Percentiles rank a stretch among this genome's conserved stretches.
Evolutionary conservation across 2,329 filamentous ascomycete genomes (phyloP).

Genomic region (Exophiala viscosa): DNA sequence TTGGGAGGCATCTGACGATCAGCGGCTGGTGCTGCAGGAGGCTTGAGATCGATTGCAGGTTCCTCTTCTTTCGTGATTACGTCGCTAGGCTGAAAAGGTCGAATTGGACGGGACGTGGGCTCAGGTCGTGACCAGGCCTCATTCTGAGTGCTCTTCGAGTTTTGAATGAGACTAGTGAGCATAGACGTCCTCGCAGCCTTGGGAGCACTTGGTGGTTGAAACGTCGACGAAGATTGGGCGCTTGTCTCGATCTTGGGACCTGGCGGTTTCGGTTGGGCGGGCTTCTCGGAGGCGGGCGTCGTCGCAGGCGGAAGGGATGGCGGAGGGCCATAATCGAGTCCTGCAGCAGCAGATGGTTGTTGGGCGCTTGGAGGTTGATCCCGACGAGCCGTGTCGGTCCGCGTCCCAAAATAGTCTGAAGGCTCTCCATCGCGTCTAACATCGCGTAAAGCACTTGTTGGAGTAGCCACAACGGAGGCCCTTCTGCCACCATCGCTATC

Average conservation of each 20-base stretch:
- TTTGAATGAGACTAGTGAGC: constrained; percentile 3
- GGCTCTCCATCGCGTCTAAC: constrained; percentile 24
- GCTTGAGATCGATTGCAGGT: constrained; percentile 11
- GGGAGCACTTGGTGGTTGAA: constrained; percentile 43
- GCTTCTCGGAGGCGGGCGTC: constrained; percentile 21
- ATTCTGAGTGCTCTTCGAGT: constrained; percentile 13
- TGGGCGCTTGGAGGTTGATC: constrained; percentile 15
- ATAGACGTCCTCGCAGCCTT: constrained; percentile 37
- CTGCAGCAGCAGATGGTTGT: constrained; percentile 17
- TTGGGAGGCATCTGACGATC: constrained; percentile 25
- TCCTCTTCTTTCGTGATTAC: constrained; percentile 16
- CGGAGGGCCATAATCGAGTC: constrained; percentile 29
- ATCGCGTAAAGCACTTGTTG: constrained; percentile 16
- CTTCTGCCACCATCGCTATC: constrained; percentile 20
- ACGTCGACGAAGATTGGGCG: constrained; percentile 17
- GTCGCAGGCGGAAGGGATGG: constrained; percentile 22
- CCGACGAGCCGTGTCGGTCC: constrained; percentile 15
- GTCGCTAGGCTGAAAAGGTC: constrained; percentile 13
- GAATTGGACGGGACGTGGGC: constrained; percentile 15
- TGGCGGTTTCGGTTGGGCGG: constrained; percentile 5
- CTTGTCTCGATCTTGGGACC: constrained; percentile 11
- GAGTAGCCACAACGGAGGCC: constrained; percentile 16
- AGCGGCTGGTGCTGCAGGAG: constrained; percentile 8
- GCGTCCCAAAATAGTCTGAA: constrained; percentile 26
- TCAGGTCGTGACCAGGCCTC: constrained; percentile 17